Conservation (phyloP, 1,284 basidiomycete species). For the Amylostereum areolatum region DNA sequence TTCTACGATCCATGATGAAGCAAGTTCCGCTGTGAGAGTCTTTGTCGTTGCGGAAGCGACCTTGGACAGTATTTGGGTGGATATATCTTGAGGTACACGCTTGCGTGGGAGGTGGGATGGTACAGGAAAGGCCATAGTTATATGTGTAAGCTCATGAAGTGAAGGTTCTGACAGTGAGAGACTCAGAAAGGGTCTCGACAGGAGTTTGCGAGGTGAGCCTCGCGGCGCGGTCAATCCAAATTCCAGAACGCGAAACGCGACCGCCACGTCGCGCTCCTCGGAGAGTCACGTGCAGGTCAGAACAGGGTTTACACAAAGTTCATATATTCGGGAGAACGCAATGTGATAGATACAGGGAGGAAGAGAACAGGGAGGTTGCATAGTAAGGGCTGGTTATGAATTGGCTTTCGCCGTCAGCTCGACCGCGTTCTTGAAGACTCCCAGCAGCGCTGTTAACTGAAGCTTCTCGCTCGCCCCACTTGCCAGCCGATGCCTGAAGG, state of each 20-base stretch:
- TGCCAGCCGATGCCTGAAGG: constrained; percentile 78
- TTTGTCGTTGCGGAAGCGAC: constrained; percentile 55
- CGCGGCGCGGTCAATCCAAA: too few species aligned
- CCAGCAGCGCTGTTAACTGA: constrained; percentile 88
- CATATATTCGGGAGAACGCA: too few species aligned
- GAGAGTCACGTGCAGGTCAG: too few species aligned
- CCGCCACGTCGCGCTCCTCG: too few species aligned
- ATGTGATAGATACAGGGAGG: too few species aligned
- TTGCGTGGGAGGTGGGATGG: constrained; percentile 62
- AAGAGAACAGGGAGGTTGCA: too few species aligned
- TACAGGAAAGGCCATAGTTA: constrained; percentile 62
- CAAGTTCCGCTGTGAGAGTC: constrained; percentile 51
- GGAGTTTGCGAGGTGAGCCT: too few species aligned
- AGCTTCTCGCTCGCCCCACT: constrained; percentile 94
- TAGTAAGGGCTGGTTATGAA: too few species aligned
- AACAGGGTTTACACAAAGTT: too few species aligned
- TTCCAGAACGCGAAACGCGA: too few species aligned
- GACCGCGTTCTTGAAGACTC: constrained; percentile 91
- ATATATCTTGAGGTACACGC: constrained; percentile 50
- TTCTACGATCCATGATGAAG: constrained; percentile 63
- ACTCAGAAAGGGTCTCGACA: too few species aligned
- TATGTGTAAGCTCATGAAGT: not conserved
- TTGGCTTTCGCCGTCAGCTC: constrained; percentile 51
- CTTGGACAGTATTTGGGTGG: constrained; percentile 61
- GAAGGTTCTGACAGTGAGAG: too few species aligned